Evolutionary conservation across 306 rosid genomes (phyloP).

Genomic region (Gastrolobium villosum): DNA sequence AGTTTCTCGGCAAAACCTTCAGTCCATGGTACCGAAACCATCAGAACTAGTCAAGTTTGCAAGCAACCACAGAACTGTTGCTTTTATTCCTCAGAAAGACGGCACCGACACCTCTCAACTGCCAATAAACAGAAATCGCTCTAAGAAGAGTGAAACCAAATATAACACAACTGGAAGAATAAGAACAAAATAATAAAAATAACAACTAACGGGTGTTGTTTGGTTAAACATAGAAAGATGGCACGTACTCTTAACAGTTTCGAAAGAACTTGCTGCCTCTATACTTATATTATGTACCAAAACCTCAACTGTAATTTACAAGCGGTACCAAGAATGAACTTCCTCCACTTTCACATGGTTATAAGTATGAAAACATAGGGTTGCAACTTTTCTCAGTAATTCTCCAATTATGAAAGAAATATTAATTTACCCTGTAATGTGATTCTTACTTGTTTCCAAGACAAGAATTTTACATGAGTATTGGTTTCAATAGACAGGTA

Average conservation of each 20-base stretch:
- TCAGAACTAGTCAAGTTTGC: slow-evolving; percentile 45
- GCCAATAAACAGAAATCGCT: slow-evolving; percentile 48
- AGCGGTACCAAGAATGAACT: slow-evolving; percentile 5
- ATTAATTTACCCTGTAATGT: neutral
- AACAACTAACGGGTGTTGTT: neutral
- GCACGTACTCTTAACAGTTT: neutral
- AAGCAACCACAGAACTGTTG: slow-evolving; percentile 40
- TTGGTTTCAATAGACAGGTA: neutral
- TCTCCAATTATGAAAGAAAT: slow-evolving; percentile 29
- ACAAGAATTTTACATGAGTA: neutral
- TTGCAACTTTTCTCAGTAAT: slow-evolving; percentile 11
- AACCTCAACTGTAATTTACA: neutral
- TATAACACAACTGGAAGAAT: slow-evolving; percentile 25
- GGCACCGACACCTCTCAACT: slow-evolving; percentile 40
- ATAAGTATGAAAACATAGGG: slow-evolving; percentile 33
- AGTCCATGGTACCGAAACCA: slow-evolving; percentile 59
- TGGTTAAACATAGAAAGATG: slow-evolving; percentile 28
- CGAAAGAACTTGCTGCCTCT: slow-evolving; percentile 8
- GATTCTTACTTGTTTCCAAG: neutral
- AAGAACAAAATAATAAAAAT: neutral
- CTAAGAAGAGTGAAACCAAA: slow-evolving; percentile 19
- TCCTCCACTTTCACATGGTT: neutral
- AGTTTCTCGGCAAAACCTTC: slow-evolving; percentile 43
- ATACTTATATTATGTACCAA: neutral
- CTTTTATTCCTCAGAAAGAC: slow-evolving; percentile 57